Evolutionary conservation across 2,329 filamentous ascomycete genomes (phyloP).

Genomic region (Colletotrichum sp.): DNA sequence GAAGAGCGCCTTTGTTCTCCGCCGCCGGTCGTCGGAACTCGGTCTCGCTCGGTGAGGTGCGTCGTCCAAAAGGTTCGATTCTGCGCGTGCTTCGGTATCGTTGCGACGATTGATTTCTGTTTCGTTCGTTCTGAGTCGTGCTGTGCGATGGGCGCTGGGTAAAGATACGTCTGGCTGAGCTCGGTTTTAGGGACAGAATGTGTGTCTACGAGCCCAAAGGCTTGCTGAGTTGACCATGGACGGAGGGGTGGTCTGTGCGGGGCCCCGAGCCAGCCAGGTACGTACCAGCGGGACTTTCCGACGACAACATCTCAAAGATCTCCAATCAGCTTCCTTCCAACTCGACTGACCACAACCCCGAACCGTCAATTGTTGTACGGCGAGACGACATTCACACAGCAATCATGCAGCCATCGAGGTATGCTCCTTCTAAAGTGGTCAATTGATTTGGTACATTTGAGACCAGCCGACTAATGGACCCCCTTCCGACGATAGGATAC

Average conservation of each 20-base stretch:
- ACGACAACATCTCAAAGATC: constrained; percentile 19
- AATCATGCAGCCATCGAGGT: constrained; percentile 36
- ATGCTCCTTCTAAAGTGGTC: neutral
- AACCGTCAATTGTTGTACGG: constrained; percentile 10
- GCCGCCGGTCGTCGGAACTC: constrained; percentile 7
- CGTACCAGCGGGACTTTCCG: constrained; percentile 21
- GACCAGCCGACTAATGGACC: neutral
- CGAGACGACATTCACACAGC: constrained; percentile 22
- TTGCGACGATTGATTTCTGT: neutral
- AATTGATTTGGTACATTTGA: neutral
- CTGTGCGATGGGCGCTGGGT: constrained; percentile 7
- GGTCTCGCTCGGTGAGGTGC: neutral
- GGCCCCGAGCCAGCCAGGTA: neutral
- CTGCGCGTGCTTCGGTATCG: neutral
- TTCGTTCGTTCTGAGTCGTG: neutral
- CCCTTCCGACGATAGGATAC: constrained; percentile 42
- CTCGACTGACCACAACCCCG: constrained; percentile 12
- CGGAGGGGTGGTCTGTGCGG: constrained; percentile 18
- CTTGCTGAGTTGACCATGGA: constrained; percentile 11
- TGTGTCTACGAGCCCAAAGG: constrained; percentile 17
- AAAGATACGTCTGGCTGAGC: constrained; percentile 7
- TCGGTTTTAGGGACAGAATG: constrained; percentile 21
- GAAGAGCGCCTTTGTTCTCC: constrained; percentile 14
- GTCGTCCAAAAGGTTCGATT: neutral
- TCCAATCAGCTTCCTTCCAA: constrained; percentile 23